These are phyloP conservation scores for California macrophylla DNA, from an alignment of 441 rosid genomes.

Conservation along the genomic window DNA sequence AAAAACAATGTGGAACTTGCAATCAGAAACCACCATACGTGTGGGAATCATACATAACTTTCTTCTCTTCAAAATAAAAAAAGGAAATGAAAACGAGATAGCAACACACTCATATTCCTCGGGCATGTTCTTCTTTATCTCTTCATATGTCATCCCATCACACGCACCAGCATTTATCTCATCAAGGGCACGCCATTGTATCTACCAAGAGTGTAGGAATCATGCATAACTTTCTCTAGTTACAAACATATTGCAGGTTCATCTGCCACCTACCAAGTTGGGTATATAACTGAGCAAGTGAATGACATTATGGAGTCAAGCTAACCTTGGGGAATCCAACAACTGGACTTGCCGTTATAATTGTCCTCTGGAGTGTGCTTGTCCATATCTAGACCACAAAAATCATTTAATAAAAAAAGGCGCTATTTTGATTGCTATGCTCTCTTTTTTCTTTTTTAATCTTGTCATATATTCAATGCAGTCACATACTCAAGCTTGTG, in stretches of 20 bases:
- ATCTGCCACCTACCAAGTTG: conserved; percentile 9
- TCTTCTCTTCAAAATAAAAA: background rate
- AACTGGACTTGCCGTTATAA: conserved; percentile 76
- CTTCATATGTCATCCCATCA: conserved; percentile 98
- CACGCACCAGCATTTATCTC: conserved; percentile 98
- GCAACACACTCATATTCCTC: conserved; percentile 68
- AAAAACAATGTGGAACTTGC: background rate
- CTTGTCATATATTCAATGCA: background rate
- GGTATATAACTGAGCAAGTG: background rate
- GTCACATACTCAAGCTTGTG: background rate
- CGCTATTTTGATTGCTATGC: background rate
- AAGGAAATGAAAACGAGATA: background rate
- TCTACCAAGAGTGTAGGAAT: conserved; percentile 32
- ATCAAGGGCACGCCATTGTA: conserved; percentile 98
- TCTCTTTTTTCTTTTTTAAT: background rate
- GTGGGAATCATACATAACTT: background rate
- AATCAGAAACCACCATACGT: background rate
- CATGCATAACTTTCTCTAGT: background rate
- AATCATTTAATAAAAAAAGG: background rate
- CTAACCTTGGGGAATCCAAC: conserved; percentile 94
- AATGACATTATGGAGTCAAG: conserved; percentile 13
- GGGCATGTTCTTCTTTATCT: conserved; percentile 84
- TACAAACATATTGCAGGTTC: background rate
- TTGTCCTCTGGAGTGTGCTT: conserved; percentile 91
- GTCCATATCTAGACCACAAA: conserved; percentile 73